phyloP scores from a whole-genome alignment of 2,329 filamentous ascomycete genomes.

The Colletotrichum salicis region DNA sequence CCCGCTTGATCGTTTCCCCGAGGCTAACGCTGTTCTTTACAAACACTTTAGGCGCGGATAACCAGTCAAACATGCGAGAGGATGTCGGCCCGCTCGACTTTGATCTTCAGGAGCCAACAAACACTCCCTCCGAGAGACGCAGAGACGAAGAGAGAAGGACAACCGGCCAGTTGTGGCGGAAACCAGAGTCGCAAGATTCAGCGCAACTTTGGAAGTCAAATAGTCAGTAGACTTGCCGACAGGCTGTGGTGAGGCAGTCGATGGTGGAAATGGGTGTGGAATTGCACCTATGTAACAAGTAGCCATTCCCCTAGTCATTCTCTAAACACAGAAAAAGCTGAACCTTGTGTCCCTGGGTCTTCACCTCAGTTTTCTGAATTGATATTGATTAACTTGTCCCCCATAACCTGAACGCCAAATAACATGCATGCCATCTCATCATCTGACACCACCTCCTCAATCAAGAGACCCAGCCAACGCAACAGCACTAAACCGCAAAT shows the following conservation, averaged over 20 bases:
- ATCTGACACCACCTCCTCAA: slow-evolving; percentile 41
- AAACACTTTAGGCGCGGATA: neutral
- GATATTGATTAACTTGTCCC: neutral
- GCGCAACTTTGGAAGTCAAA: slow-evolving; percentile 1
- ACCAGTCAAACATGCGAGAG: neutral
- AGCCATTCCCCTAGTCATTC: slow-evolving; percentile 2
- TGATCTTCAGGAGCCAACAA: neutral
- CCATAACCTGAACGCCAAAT: slow-evolving; percentile 16
- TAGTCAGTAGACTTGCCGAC: neutral
- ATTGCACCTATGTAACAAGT: slow-evolving; percentile 7
- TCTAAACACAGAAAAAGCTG: neutral
- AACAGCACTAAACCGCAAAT: slow-evolving; percentile 69
- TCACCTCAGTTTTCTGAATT: neutral
- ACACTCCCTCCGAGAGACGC: slow-evolving; percentile 41
- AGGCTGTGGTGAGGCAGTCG: neutral
- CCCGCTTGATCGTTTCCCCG: too few species aligned
- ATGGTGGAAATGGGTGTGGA: neutral
- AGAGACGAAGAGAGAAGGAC: slow-evolving; percentile 44
- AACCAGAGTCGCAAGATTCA: neutral
- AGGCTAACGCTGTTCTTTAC: neutral
- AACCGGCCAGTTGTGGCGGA: slow-evolving; percentile 36
- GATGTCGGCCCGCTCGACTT: neutral
- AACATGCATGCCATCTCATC: neutral
- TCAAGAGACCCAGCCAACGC: slow-evolving; percentile 64
- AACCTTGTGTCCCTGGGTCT: neutral